phyloP scores from a whole-genome alignment of 768 basidiomycete species.

The Tylopilus balloui region DNA sequence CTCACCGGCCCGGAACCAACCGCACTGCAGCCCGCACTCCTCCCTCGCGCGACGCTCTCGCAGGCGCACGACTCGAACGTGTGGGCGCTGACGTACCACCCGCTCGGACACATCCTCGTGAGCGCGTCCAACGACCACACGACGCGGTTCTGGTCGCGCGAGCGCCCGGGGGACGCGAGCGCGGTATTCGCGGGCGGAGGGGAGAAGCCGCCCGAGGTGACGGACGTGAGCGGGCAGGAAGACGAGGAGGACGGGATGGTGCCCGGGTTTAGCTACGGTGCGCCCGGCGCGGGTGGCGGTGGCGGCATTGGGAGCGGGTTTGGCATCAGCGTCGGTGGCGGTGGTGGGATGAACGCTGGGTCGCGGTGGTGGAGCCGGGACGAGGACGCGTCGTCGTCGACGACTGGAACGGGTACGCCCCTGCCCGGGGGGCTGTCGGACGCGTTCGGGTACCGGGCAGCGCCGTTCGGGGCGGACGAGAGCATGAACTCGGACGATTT shows the following conservation, averaged over 20 bases:
- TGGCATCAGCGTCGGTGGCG: constrained; percentile 24
- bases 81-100: constrained; percentile 94
- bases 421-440: constrained; percentile 16
- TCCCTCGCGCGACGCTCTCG: constrained; percentile 80
- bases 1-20: constrained; percentile 57
- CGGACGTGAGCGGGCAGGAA: constrained; percentile 56
- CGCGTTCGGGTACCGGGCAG: constrained; percentile 24
- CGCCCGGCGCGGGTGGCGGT: not conserved
- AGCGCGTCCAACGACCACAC: constrained; percentile 98
- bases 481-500: constrained; percentile 46
- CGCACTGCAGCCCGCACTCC: constrained; percentile 36
- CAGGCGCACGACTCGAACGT: constrained; percentile 98
- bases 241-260: constrained; percentile 71
- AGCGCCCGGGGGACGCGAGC: constrained; percentile 78
- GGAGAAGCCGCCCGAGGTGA: constrained; percentile 75
- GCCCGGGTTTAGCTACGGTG: constrained; percentile 61
- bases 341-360: constrained; percentile 15
- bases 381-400: constrained; percentile 31
- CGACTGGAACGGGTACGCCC: constrained; percentile 8
- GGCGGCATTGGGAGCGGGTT: constrained; percentile 12
- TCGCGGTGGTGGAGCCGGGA: constrained; percentile 45
- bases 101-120: constrained; percentile 90
- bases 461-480: constrained; percentile 23
- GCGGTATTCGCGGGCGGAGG: constrained; percentile 76
- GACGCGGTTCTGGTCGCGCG: constrained; percentile 96